A percentile compares a stretch with the other conserved stretches of the same genome.
phyloP scores from a whole-genome alignment of 1,139 yeast species.

The Yamadazyma sp. region DNA sequence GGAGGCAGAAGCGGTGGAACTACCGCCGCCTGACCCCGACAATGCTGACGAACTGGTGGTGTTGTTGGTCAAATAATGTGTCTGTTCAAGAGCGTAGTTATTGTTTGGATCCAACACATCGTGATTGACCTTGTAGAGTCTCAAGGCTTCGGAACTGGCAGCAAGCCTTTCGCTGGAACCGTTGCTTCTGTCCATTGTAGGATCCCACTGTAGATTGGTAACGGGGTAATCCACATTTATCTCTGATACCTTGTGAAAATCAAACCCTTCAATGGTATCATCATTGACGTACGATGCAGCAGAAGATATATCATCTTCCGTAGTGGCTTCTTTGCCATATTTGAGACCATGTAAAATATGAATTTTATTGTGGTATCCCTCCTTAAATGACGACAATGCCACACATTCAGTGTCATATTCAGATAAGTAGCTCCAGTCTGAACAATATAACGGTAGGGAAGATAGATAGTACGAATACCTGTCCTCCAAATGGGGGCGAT shows the following conservation, averaged over 20 bases:
- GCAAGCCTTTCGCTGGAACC: constrained; percentile 50
- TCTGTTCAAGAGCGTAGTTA: constrained; percentile 35
- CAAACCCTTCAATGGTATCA: constrained; percentile 38
- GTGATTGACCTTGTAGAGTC: constrained; percentile 58
- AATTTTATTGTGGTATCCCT: constrained; percentile 61
- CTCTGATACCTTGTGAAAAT: constrained; percentile 54
- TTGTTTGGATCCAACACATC: constrained; percentile 31
- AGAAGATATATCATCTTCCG: constrained; percentile 1
- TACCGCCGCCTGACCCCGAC: too few relatives aligned
- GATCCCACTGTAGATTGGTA: constrained; percentile 76
- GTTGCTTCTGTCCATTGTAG: constrained; percentile 30
- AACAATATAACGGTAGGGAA: constrained; percentile 61
- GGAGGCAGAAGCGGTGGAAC: background rate
- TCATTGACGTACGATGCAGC: constrained; percentile 6
- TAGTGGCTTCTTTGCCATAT: constrained; percentile 26
- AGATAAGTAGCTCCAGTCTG: constrained; percentile 60
- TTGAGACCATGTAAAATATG: constrained; percentile 46
- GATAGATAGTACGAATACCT: constrained; percentile 58
- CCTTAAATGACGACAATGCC: constrained; percentile 70
- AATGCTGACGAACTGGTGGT: constrained; percentile 19
- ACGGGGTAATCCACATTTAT: constrained; percentile 61
- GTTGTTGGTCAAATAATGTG: constrained; percentile 44
- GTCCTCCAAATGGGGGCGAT: background rate
- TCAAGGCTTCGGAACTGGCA: constrained; percentile 68
- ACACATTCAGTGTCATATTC: constrained; percentile 47